Percentiles rank a stretch among this genome's conserved stretches.
phyloP scores from a whole-genome alignment of 2,329 filamentous ascomycete species.

The Paracoccidioides brasiliensis region DNA sequence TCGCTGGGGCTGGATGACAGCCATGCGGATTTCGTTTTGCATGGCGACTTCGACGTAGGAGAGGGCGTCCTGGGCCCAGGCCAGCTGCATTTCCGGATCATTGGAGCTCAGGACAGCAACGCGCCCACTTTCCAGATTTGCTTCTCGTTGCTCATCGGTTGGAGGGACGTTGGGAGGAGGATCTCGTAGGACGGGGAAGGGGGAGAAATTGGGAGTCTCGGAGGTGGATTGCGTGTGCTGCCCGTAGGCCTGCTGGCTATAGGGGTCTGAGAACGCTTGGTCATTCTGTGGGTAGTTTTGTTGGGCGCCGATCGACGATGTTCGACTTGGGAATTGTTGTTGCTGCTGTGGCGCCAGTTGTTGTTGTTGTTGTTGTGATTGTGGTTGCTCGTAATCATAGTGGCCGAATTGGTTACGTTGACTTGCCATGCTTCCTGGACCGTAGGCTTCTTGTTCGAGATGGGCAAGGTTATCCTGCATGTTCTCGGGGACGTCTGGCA shows the following conservation, averaged over 20 bases:
- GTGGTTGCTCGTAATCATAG: slow-evolving; percentile 16
- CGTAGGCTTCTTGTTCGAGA: slow-evolving; percentile 64
- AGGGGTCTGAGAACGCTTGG: slow-evolving; percentile 12
- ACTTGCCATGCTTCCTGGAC: slow-evolving; percentile 34
- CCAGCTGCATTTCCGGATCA: slow-evolving; percentile 90
- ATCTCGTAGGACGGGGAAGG: slow-evolving; percentile 72
- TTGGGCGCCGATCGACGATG: slow-evolving; percentile 19
- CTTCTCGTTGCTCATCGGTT: slow-evolving; percentile 87
- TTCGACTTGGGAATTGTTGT: slow-evolving; percentile 24
- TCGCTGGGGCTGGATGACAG: slow-evolving; percentile 45
- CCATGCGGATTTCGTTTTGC: slow-evolving; percentile 60
- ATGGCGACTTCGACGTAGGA: slow-evolving; percentile 75
- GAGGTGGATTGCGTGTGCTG: slow-evolving; percentile 12
- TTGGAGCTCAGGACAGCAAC: slow-evolving; percentile 79
- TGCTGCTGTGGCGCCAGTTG: not conserved
- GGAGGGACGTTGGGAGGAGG: slow-evolving; percentile 79
- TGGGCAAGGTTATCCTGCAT: slow-evolving; percentile 91
- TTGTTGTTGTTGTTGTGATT: not conserved
- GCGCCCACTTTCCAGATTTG: slow-evolving; percentile 72
- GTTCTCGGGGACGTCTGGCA: slow-evolving; percentile 89
- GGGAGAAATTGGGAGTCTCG: slow-evolving; percentile 68
- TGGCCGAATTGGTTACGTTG: slow-evolving; percentile 23
- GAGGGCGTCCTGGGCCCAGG: slow-evolving; percentile 88
- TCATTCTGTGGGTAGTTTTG: slow-evolving; percentile 11
- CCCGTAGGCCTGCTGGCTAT: slow-evolving; percentile 35